These are phyloP conservation scores for Psilocybe sp. DNA, from an alignment of 768 basidiomycete species.

Conservation along the genomic window DNA sequence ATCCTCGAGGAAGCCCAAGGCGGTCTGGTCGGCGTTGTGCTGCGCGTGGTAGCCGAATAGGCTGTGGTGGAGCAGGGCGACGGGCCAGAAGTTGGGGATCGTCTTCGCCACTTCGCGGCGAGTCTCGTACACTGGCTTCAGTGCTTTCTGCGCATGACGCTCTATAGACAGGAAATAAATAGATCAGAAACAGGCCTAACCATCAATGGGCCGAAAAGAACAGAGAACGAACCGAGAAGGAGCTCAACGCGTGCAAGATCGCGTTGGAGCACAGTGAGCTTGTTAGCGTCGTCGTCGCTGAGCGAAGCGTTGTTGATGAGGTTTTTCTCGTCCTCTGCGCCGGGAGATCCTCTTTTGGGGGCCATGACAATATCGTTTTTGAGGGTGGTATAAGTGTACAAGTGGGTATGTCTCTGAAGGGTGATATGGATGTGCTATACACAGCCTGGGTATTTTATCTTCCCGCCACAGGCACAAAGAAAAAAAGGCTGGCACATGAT, in stretches of 20 bases:
- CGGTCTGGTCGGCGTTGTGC: slow-evolving; percentile 75
- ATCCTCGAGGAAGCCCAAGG: slow-evolving; percentile 82
- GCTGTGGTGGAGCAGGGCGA: slow-evolving; percentile 73
- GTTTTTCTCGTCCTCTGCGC: slow-evolving; percentile 70
- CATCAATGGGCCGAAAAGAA: not conserved
- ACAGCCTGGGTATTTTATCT: not conserved
- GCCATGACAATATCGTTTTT: slow-evolving; percentile 24
- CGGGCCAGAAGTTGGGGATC: slow-evolving; percentile 84
- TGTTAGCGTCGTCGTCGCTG: slow-evolving; percentile 68
- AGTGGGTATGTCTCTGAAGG: slow-evolving; percentile 5
- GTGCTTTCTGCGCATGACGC: slow-evolving; percentile 54
- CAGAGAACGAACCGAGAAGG: slow-evolving; percentile 55
- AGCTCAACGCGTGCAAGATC: slow-evolving; percentile 71
- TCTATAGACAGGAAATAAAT: slow-evolving; percentile 38
- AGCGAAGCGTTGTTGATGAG: slow-evolving; percentile 67
- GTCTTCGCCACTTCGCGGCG: slow-evolving; percentile 63
- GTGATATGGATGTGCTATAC: slow-evolving; percentile 4
- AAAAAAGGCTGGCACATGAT: not conserved
- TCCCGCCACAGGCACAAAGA: not conserved
- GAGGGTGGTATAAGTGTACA: slow-evolving; percentile 6
- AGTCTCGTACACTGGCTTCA: slow-evolving; percentile 64
- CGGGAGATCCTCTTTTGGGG: slow-evolving; percentile 79
- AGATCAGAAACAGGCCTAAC: slow-evolving; percentile 3
- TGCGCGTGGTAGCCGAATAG: slow-evolving; percentile 63
- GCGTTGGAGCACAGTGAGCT: slow-evolving; percentile 63